Percentiles rank a stretch among this genome's conserved stretches.
phyloP scores from a whole-genome alignment of 192 early-diverging fungal genomes.

The Coemansia biformis region DNA sequence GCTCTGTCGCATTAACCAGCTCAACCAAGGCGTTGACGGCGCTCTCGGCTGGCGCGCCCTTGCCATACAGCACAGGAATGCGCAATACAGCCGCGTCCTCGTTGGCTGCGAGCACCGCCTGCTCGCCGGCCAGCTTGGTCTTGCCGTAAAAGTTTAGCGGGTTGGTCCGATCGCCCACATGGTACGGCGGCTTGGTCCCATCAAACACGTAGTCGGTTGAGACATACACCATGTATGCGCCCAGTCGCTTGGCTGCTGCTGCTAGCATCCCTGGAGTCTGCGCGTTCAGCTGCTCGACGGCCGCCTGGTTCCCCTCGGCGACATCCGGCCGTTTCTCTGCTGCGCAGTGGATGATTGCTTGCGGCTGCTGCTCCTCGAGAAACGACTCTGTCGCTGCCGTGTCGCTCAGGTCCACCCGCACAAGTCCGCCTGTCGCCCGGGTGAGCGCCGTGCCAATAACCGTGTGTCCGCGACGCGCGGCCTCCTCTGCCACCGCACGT shows the following conservation, averaged over 20 bases:
- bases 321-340: conserved; percentile 83
- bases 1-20: conserved; percentile 32
- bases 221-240: conserved; percentile 70
- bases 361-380: conserved; percentile 54
- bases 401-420: conserved; percentile 68
- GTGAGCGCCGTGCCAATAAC: conserved; percentile 72
- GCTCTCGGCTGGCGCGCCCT: conserved; percentile 63
- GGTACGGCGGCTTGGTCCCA: conserved; percentile 74
- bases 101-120: conserved; percentile 54
- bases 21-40: conserved; percentile 72
- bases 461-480: conserved; percentile 51
- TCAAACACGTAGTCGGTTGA: conserved; percentile 95
- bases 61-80: conserved; percentile 76
- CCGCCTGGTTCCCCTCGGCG: conserved; percentile 60
- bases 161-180: conserved; percentile 60
- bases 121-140: conserved; percentile 72
- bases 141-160: conserved; percentile 84
- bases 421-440: conserved; percentile 52
- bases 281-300: conserved; percentile 64
- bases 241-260: conserved; percentile 37
- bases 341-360: conserved; percentile 73
- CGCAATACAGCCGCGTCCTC: conserved; percentile 63
- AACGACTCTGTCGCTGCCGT: conserved; percentile 49
- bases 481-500: conserved; percentile 58
- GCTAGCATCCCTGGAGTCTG: conserved; percentile 57